phyloP scores from a whole-genome alignment of 345 rosid species.

The Anastatica hierochuntica region DNA sequence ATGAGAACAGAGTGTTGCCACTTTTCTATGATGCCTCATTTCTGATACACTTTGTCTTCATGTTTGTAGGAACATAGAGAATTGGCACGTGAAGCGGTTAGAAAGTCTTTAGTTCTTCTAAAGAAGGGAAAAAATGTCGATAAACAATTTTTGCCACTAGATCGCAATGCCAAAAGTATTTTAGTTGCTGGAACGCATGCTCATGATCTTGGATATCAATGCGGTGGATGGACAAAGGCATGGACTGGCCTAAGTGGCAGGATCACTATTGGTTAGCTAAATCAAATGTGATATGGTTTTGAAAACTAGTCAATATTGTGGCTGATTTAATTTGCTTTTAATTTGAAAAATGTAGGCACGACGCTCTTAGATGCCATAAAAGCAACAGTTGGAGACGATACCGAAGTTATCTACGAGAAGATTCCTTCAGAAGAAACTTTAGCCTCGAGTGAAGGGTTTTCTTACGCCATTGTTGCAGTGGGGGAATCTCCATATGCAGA shows the following conservation, averaged over 20 bases:
- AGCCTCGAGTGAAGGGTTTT: conserved; percentile 31
- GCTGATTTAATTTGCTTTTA: too few relatives aligned
- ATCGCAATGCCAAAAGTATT: conserved; percentile 51
- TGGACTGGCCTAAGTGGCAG: conserved; percentile 67
- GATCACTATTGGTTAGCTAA: conserved; percentile 77
- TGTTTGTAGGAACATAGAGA: conserved; percentile 58
- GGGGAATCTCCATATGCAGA: conserved; percentile 88
- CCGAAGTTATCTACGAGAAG: conserved; percentile 59
- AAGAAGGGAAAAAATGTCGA: conserved; percentile 60
- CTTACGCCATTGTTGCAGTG: conserved; percentile 64
- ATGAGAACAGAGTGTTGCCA: not conserved
- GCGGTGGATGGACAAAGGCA: conserved; percentile 86
- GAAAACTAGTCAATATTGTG: too few relatives aligned
- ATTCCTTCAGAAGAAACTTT: conserved; percentile 50
- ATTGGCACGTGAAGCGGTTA: conserved; percentile 74
- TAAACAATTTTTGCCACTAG: conserved; percentile 57
- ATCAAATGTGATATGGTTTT: too few relatives aligned
- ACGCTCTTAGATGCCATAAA: conserved; percentile 72
- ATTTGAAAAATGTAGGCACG: conserved; percentile 40
- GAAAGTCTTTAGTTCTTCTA: conserved; percentile 72
- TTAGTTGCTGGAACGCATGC: conserved; percentile 76
- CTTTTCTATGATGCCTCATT: too few relatives aligned
- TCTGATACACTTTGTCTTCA: not conserved
- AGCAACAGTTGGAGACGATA: conserved; percentile 51
- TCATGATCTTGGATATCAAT: conserved; percentile 80